Base-by-base conservation (phyloP, 148 eudicot species). In the Vaccinium macrocarpon region DNA sequence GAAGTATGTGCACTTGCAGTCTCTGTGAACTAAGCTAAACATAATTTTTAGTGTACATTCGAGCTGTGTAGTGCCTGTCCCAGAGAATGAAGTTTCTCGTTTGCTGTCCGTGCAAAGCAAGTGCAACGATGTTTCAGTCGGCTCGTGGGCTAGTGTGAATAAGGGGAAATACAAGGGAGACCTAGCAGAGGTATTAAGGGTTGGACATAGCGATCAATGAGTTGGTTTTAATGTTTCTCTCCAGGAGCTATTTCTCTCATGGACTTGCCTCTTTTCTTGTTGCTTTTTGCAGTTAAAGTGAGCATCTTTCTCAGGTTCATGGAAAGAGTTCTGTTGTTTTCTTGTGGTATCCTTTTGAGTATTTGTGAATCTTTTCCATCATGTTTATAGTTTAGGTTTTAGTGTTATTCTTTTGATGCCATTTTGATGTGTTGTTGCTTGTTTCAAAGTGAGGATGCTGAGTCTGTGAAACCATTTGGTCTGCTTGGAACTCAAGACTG, bases 121-220 rank as follows among this genome's bases (percentile, higher is more conserved):
- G 81, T 81, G 82, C 64, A 84, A 84, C 88, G 92, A 89, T 84
- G 92, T 95, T 79, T 83, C 86, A 68, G 90, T 86, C 73, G 98
- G 95, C 77, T 89, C 93, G 57, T 97, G 99, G 99, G 96, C 91
- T 32, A 95, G 99, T 74, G 92, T 97, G 74, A 95, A 95, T 89
- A 93, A 82, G 85, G 99, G 99, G 74, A 92, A 83, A 57, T 97
- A 97, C 84, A 93, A 91, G 84, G 98, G 97, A 75, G 99, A 97
- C 86, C 88, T 97, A 68, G 97, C 95, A 74, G 92, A 92, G 98
- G 99, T 95, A 87, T 75, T 61, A n/a, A n/a, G 49, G 82, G 52
- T 68, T 71, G 72, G 10, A 77, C 73, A 35, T 48, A 53, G 81
- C 79, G 6, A 49, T 80, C 5, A 13, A 82, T n/a, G 64, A 42